Evolutionary conservation across 495 filamentous ascomycete genomes (phyloP), one percentile per base, ranked within the genome.

Genomic region (Penicillium egyptiacum): DNA sequence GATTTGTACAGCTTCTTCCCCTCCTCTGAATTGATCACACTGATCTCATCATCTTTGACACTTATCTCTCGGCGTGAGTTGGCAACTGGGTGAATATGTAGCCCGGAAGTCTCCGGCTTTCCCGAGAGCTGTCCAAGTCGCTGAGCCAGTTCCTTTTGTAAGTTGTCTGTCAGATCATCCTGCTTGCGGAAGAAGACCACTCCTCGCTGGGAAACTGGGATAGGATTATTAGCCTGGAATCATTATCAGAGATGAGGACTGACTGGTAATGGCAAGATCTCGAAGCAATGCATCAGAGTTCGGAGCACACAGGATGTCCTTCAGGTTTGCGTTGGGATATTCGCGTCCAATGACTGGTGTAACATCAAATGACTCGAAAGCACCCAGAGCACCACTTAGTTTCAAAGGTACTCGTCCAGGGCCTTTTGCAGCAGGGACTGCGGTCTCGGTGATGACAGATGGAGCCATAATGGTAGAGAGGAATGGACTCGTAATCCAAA

Each of bases 101-200:
- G 74, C 35, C 76, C 75, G 0, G 83, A 87, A 14, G 80, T 83
- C 12, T 67, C 67, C 2, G 86, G 88, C 64, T 89, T 88, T 56
- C 87, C 88, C 3, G 83, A 78, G 11, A 75, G 66, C 62, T 84
- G 70, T 14, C 88, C 88, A 0, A 92, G 80, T 2, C 81, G 76
- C 52, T 88, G 79, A 2, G 81, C 77, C 0, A 91, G 79, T 54
- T 86, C 79, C 64, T 92, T 92, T 57, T 88, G 85, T 20, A 84
- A 72, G 16, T 86, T 80, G 60, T 88, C 78, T 60, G 78, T 78
- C 8, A 89, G 67, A 51, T 73, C 79, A 67, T 90, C 81, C 61
- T 92, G 89, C 33, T 82, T 79, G 30, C 88, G 86, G 75, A 94
- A 90, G 76, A 91, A 91, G 42, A 92, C 89, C 0, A 94, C 90